A percentile compares a stretch with the other conserved stretches of the same genome.
Conservation (phyloP, 495 filamentous ascomycete genomes). For the Lepraria neglecta region DNA sequence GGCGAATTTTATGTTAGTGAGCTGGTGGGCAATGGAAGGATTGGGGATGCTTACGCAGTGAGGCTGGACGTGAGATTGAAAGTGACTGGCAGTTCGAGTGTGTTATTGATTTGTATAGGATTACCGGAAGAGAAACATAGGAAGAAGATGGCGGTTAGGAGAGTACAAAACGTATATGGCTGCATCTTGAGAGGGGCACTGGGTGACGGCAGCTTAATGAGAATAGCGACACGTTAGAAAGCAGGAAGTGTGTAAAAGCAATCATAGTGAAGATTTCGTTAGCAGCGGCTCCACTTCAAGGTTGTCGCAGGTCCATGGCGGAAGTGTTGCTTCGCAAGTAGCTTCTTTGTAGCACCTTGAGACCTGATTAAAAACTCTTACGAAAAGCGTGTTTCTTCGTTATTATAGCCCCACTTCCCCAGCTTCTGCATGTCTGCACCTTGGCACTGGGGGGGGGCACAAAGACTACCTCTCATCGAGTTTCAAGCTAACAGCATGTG, state of each 20-base stretch:
- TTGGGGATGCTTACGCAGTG: not conserved
- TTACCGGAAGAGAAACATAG: not conserved
- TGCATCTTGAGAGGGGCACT: not conserved
- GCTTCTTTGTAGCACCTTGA: not conserved
- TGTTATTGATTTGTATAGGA: not conserved
- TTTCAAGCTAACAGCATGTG: too few relatives aligned
- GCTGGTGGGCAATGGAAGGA: not conserved
- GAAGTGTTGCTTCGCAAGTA: conserved; percentile 7
- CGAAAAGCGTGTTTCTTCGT: not conserved
- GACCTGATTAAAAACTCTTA: not conserved
- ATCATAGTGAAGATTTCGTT: too few relatives aligned
- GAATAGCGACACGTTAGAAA: not conserved
- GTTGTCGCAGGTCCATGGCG: not conserved
- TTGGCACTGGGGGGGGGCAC: too few relatives aligned
- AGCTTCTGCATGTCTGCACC: not conserved
- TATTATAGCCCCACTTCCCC: not conserved
- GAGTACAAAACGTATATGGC: not conserved
- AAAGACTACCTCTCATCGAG: not conserved
- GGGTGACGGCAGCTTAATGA: not conserved
- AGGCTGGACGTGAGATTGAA: not conserved
- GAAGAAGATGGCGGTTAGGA: not conserved
- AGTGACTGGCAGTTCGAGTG: not conserved
- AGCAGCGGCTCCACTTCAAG: not conserved
- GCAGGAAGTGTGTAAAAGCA: too few relatives aligned
- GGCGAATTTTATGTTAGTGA: not conserved